Conservation (phyloP, 2,329 filamentous ascomycete genomes). For the Emmonsiellopsis sp. region DNA sequence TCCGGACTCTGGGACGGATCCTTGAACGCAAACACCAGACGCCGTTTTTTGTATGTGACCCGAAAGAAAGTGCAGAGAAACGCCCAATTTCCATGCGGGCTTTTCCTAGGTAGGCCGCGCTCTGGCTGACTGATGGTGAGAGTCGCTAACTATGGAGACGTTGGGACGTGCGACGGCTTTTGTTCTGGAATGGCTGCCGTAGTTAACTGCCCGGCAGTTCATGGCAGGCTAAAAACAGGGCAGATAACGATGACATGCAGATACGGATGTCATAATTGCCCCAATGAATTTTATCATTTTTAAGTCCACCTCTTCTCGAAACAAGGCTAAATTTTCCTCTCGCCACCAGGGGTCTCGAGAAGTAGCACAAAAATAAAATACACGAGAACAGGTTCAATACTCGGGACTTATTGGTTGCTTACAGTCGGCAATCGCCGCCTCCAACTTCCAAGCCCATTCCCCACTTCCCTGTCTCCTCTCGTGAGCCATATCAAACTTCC, state of each 20-base stretch:
- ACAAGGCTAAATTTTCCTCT: not conserved
- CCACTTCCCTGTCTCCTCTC: not conserved
- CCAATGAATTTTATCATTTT: no score
- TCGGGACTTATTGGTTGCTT: not conserved
- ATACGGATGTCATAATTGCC: no score
- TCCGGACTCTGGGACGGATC: not conserved
- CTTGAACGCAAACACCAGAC: not conserved
- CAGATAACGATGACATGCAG: not conserved
- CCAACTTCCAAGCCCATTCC: not conserved
- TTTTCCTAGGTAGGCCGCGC: not conserved
- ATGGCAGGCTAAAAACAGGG: not conserved
- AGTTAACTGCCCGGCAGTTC: no score
- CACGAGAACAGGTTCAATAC: no score
- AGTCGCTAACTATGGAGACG: no score
- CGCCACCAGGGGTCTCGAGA: not conserved
- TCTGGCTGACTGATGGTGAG: not conserved
- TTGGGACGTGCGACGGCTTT: not conserved
- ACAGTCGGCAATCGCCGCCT: not conserved
- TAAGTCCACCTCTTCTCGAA: no score
- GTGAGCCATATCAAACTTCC: not conserved
- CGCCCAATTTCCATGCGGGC: not conserved
- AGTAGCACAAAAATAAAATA: no score
- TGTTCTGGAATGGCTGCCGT: not conserved
- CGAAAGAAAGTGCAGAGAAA: not conserved
- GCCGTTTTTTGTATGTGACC: not conserved